These are phyloP conservation scores for Arxiozyma bovina DNA, from an alignment of 1,139 yeast genomes.

Conservation along the genomic window DNA sequence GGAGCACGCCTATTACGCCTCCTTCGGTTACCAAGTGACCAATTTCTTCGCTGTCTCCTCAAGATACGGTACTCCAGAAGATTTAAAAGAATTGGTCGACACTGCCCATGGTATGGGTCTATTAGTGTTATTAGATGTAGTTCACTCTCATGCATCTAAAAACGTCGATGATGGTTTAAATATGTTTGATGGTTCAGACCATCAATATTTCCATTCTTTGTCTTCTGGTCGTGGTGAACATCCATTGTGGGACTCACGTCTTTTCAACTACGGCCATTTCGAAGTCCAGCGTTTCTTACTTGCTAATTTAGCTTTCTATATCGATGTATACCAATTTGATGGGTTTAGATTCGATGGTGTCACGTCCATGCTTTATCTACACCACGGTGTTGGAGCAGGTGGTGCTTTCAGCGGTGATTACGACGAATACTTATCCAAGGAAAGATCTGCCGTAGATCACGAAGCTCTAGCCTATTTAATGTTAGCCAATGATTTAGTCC, in stretches of 20 bases:
- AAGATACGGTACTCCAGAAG: slow-evolving; percentile 91
- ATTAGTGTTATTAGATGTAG: slow-evolving; percentile 80
- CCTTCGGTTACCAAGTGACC: slow-evolving; percentile 93
- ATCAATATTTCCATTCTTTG: slow-evolving; percentile 72
- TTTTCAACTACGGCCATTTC: slow-evolving; percentile 83
- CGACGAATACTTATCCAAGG: slow-evolving; percentile 71
- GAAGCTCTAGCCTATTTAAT: slow-evolving; percentile 83
- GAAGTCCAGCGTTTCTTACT: slow-evolving; percentile 83
- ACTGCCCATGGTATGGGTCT: slow-evolving; percentile 86
- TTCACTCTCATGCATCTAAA: slow-evolving; percentile 92
- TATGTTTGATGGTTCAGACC: slow-evolving; percentile 90
- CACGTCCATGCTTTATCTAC: slow-evolving; percentile 82
- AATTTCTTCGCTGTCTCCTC: slow-evolving; percentile 86
- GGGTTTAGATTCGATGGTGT: slow-evolving; percentile 97
- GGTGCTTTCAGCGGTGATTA: slow-evolving; percentile 86
- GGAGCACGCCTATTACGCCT: slow-evolving; percentile 98
- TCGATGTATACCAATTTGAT: slow-evolving; percentile 80
- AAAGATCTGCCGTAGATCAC: slow-evolving; percentile 65
- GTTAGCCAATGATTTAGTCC: slow-evolving; percentile 74
- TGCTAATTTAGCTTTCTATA: slow-evolving; percentile 77
- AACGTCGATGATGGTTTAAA: slow-evolving; percentile 91
- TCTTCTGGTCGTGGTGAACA: slow-evolving; percentile 60
- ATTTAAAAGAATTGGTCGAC: slow-evolving; percentile 80
- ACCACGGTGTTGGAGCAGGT: slow-evolving; percentile 84
- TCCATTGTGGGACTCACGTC: slow-evolving; percentile 88